These are phyloP conservation scores for Solanum chilense DNA, from an alignment of 257 asterid species.

Conservation along the genomic window DNA sequence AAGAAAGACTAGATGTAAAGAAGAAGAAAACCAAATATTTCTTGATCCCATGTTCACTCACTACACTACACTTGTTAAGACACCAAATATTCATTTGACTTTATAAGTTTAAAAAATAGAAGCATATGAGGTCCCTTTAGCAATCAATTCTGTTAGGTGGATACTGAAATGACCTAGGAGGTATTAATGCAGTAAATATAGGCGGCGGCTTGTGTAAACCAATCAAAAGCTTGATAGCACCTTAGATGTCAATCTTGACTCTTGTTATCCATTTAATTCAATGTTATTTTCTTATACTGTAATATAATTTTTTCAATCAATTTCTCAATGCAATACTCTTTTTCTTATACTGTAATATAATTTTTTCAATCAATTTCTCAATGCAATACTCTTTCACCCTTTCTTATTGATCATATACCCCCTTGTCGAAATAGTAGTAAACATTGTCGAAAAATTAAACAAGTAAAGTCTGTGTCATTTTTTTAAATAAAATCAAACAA, in stretches of 20 bases:
- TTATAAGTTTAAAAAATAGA: background rate
- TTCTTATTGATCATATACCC: background rate
- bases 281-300: background rate
- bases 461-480: fast-evolving
- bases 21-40: background rate
- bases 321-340: background rate
- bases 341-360: background rate
- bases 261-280: background rate
- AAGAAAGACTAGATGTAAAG: background rate
- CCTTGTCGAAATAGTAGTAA: background rate
- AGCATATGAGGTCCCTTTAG: background rate
- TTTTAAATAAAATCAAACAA: too few species aligned
- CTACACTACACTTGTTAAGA: background rate
- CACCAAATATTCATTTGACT: background rate
- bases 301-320: background rate
- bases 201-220: background rate
- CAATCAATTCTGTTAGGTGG: background rate
- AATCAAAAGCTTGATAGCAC: background rate
- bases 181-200: background rate
- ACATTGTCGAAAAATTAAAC: background rate
- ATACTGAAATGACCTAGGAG: background rate
- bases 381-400: background rate
- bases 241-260: background rate
- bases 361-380: background rate
- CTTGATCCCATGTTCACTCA: background rate